Evolutionary conservation across 208 protist genomes (phyloP).

Genomic region (Angomonas desouzai): DNA sequence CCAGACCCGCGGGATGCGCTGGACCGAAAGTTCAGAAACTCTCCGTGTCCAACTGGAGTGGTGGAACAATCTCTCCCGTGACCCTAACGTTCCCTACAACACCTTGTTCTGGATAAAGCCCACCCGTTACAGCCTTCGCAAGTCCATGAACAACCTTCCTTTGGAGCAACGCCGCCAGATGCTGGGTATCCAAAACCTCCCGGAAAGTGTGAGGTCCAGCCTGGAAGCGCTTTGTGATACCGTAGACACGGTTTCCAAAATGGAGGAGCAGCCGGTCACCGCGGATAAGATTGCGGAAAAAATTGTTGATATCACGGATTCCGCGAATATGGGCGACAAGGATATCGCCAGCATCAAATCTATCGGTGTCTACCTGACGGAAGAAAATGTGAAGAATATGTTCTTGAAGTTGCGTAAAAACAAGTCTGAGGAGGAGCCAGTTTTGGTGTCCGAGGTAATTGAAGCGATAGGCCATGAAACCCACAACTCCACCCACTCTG

Average conservation of each 20-base stretch:
- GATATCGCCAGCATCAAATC: slow-evolving; percentile 66
- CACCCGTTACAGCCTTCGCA: slow-evolving; percentile 74
- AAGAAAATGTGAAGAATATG: slow-evolving; percentile 78
- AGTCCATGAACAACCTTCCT: slow-evolving; percentile 82
- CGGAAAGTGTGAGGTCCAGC: slow-evolving; percentile 71
- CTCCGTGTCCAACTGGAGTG: slow-evolving; percentile 84
- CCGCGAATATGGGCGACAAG: slow-evolving; percentile 69
- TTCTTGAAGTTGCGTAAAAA: slow-evolving; percentile 70
- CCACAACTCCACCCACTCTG: slow-evolving; percentile 82
- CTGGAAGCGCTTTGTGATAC: slow-evolving; percentile 84
- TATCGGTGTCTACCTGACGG: slow-evolving; percentile 71
- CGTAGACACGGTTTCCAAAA: slow-evolving; percentile 57
- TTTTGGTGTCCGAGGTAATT: slow-evolving; percentile 81
- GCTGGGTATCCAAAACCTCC: slow-evolving; percentile 85
- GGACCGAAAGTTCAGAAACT: slow-evolving; percentile 79
- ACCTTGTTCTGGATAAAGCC: slow-evolving; percentile 89
- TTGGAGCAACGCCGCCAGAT: slow-evolving; percentile 80
- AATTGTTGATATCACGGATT: slow-evolving; percentile 71
- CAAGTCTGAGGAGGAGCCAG: slow-evolving; percentile 68
- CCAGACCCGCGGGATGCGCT: slow-evolving; percentile 81
- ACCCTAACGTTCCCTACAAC: slow-evolving; percentile 83
- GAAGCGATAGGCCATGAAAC: slow-evolving; percentile 80
- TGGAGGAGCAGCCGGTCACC: slow-evolving; percentile 46
- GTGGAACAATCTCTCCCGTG: slow-evolving; percentile 73
- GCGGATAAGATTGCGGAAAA: slow-evolving; percentile 76